Evolutionary conservation across 1,139 yeast species (phyloP), one percentile per base, ranked within the genome.

Genomic region (Lodderomyces parapsilosis): DNA sequence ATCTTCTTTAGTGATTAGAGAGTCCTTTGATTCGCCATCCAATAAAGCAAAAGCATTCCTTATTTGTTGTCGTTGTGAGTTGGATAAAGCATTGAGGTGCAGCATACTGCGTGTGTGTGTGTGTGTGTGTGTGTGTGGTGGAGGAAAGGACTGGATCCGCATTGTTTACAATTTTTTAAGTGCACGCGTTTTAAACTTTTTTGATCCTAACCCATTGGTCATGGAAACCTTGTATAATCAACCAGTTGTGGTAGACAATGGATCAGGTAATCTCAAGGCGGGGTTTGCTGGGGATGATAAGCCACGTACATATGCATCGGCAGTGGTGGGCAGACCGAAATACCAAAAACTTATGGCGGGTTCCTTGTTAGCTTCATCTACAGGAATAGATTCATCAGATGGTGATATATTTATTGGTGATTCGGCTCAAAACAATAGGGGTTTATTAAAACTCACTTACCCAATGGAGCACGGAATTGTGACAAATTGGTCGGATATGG

Each of bases 211-310:
- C 28, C 6, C 11, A 9, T 4, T 11, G n/a, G 13, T 22, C 14
- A 49, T 48, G 52, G 51, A 50, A 22, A 49, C 47, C 13, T 60
- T 73, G 37, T 73, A 72, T 48, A 91, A 90, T 63, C 97, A 91
- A 63, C 96, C 97, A 2, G 80, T 91, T 39, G 96, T 91, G 31
- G 74, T 91, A 28, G 98, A 91, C 62, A 89, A 88, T 68, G 98
- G 98, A n/a, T 84, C 96, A 4, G 96, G 96, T 1, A 76, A 78
- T 40, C 71, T 90, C 44, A 86, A 89, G 59, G 90, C 96, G 0
- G 98, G 98, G 1, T 87, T 91, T 64, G 96, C 97, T 1, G 97
- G 97, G 14, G 94, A 87, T 53, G 94, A 88, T 44, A 76, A 72
- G 52, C 98, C 98, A 2, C 76, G 80, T 53, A 62, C 80, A 33